phyloP scores from a whole-genome alignment of 2,329 filamentous ascomycete species.

The Ophiobolus disseminans region DNA sequence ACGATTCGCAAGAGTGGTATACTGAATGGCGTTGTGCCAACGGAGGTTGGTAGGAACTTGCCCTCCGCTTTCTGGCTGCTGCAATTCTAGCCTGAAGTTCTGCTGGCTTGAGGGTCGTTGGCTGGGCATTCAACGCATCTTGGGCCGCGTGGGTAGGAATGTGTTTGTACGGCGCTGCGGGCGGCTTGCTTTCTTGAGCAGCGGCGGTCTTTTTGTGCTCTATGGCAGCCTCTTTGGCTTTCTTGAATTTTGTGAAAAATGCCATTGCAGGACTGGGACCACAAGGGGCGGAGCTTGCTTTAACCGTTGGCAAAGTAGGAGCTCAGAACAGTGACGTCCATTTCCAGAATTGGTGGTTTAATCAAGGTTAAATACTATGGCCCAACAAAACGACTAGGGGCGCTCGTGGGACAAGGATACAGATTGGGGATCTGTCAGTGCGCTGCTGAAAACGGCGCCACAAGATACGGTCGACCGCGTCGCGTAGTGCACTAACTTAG shows the following conservation, averaged over 20 bases:
- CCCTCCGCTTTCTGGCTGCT: slow-evolving; percentile 22
- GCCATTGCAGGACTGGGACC: slow-evolving; percentile 29
- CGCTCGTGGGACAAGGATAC: slow-evolving; percentile 10
- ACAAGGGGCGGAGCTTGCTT: background rate
- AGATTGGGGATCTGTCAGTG: slow-evolving; percentile 16
- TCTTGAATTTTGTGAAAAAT: slow-evolving; percentile 42
- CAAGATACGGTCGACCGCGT: background rate
- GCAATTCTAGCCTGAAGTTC: slow-evolving; percentile 29
- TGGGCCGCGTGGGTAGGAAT: slow-evolving; percentile 35
- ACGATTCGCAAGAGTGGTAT: slow-evolving; percentile 16
- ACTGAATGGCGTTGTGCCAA: slow-evolving; percentile 17
- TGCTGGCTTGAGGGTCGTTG: slow-evolving; percentile 21
- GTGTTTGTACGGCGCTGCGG: slow-evolving; percentile 32
- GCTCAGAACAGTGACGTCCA: background rate
- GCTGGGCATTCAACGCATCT: slow-evolving; percentile 26
- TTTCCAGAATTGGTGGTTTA: slow-evolving; percentile 5
- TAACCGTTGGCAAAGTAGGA: background rate
- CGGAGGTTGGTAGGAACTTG: slow-evolving; percentile 11
- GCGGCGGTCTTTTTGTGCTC: slow-evolving; percentile 30
- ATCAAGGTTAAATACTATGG: slow-evolving; percentile 19
- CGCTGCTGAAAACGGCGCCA: slow-evolving; percentile 14
- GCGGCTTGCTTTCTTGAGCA: slow-evolving; percentile 22
- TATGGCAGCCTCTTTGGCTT: slow-evolving; percentile 35
- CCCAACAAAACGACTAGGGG: slow-evolving; percentile 16
- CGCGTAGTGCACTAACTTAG: background rate